Percentiles rank a stretch among this genome's conserved stretches.
phyloP scores from a whole-genome alignment of 148 eudicot genomes.

The Nepenthes mirabilis region DNA sequence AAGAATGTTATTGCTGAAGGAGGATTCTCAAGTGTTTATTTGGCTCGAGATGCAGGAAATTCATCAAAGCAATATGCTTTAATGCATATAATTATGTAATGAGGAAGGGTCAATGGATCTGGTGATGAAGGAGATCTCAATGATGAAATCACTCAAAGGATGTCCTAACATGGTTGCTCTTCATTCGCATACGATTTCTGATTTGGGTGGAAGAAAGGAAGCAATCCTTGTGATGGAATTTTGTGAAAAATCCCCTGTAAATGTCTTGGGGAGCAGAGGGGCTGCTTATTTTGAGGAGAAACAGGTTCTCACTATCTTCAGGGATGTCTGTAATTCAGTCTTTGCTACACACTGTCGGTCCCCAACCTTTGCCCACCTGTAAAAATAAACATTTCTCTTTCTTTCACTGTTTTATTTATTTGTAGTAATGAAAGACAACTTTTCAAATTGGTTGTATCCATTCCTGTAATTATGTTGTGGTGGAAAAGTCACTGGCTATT shows the following conservation, averaged over 20 bases:
- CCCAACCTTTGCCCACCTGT: conserved; percentile 98
- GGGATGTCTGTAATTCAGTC: conserved; percentile 92
- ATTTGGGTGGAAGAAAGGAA: conserved; percentile 92
- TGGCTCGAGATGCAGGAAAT: conserved; percentile 73
- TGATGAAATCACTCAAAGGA: conserved; percentile 81
- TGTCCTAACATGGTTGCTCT: conserved; percentile 87
- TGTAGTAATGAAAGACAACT: background rate
- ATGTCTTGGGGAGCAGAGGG: conserved; percentile 81
- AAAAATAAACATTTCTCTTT: conserved; percentile 6
- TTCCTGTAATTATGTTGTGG: too few species aligned
- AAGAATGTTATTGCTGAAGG: conserved; percentile 89
- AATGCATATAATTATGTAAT: conserved; percentile 88
- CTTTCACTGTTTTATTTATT: background rate
- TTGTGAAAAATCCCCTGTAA: conserved; percentile 86
- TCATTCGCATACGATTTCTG: conserved; percentile 52
- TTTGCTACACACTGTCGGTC: conserved; percentile 96
- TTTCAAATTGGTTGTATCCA: too few species aligned
- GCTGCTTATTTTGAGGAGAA: conserved; percentile 84
- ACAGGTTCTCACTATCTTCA: conserved; percentile 61
- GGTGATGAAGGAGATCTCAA: conserved; percentile 76
- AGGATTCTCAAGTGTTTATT: conserved; percentile 91
- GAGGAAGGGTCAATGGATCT: conserved; percentile 82
- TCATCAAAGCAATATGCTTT: conserved; percentile 85
- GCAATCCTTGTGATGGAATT: conserved; percentile 86
- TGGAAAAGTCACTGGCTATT: too few species aligned